A percentile compares a stretch with the other conserved stretches of the same genome.
Conservation (phyloP, 805 yeast species). For the Schizosaccharomyces lindneri region DNA sequence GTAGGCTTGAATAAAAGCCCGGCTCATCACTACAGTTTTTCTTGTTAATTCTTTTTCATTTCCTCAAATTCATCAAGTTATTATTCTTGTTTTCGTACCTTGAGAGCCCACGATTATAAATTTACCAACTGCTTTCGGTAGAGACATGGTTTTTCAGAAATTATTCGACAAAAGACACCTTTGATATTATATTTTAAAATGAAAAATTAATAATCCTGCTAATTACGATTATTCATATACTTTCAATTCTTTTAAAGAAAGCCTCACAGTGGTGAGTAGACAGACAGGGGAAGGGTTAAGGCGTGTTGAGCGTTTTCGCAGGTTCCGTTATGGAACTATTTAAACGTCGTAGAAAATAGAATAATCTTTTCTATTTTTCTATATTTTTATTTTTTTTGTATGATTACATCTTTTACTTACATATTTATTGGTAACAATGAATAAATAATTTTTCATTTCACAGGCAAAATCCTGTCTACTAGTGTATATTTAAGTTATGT, state of each 20-base stretch:
- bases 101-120: constrained; percentile 1
- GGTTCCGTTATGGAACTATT: too few species aligned
- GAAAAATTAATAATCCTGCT: too few species aligned
- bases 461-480: not conserved
- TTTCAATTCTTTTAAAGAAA: too few species aligned
- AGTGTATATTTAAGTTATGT: not conserved
- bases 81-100: not conserved
- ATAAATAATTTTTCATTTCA: not conserved
- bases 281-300: too few species aligned
- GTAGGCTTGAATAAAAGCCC: constrained; percentile 91
- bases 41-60: not conserved
- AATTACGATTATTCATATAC: too few species aligned
- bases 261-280: too few species aligned
- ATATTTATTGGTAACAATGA: too few species aligned
- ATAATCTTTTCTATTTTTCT: too few species aligned
- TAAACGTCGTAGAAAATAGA: too few species aligned
- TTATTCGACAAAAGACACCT: not conserved
- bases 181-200: not conserved
- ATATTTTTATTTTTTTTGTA: too few species aligned
- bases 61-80: not conserved
- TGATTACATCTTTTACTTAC: too few species aligned
- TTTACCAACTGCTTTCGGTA: not conserved
- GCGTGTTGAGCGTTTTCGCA: too few species aligned
- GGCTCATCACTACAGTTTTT: constrained; percentile 43
- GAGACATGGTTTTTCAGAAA: not conserved